Conservation (phyloP, 2,329 filamentous ascomycete genomes). For the Penicillium nordicum region DNA sequence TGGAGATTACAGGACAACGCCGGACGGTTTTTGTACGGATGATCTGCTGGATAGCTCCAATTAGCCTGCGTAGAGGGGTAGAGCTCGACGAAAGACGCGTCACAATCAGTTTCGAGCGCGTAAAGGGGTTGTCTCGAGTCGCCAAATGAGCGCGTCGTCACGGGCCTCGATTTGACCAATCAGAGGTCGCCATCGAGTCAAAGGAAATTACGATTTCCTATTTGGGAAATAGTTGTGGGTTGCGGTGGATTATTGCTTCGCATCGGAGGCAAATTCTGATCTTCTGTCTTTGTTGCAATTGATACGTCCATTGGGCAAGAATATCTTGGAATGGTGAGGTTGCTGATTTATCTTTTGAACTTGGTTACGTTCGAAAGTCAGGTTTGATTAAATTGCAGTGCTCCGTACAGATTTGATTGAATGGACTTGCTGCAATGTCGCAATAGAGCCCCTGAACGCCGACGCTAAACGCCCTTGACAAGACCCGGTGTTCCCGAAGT, state of each 20-base stretch:
- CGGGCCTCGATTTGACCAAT: conserved; percentile 28
- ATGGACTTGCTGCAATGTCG: conserved; percentile 3
- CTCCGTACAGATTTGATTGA: neutral
- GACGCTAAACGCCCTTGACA: conserved; percentile 5
- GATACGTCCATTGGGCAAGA: neutral
- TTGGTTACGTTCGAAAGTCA: neutral
- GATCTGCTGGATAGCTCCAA: conserved; percentile 1
- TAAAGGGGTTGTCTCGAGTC: conserved; percentile 32
- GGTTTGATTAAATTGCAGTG: neutral
- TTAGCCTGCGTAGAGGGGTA: neutral
- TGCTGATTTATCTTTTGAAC: neutral
- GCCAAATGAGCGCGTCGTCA: conserved; percentile 40
- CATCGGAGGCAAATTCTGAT: neutral
- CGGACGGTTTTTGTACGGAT: neutral
- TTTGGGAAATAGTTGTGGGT: neutral
- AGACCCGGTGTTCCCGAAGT: neutral
- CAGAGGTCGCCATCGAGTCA: conserved; percentile 5
- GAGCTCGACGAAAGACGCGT: conserved; percentile 13
- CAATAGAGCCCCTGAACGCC: conserved; percentile 4
- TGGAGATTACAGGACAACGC: neutral
- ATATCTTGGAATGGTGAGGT: neutral
- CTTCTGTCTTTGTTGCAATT: neutral
- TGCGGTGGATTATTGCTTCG: neutral
- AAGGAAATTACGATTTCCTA: conserved; percentile 13
- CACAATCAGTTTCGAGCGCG: conserved; percentile 29